phyloP scores from a whole-genome alignment of 257 asterid species.

The Knoxia roxburghii region DNA sequence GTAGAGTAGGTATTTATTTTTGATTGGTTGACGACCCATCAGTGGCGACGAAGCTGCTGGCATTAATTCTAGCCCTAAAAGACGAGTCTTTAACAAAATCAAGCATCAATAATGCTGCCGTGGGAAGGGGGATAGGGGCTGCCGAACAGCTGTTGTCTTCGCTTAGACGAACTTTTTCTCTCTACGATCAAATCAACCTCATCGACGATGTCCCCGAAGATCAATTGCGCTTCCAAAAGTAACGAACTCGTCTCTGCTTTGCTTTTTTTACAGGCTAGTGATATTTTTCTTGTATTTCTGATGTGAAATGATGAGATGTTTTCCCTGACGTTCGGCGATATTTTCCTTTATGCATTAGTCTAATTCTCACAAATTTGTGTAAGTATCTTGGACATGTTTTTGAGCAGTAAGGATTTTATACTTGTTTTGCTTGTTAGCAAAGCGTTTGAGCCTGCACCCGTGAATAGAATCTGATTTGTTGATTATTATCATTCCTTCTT shows the following conservation, averaged over 20 bases:
- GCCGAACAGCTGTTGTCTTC: conserved; percentile 65
- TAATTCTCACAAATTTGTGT: too few relatives aligned
- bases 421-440: not conserved
- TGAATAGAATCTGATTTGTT: not conserved
- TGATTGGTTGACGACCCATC: too few relatives aligned
- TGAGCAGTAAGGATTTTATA: too few relatives aligned
- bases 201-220: conserved; percentile 86
- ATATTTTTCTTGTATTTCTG: not conserved
- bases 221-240: conserved; percentile 95
- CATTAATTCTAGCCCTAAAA: conserved; percentile 67
- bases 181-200: conserved; percentile 94
- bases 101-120: not conserved
- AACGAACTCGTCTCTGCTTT: conserved; percentile 9
- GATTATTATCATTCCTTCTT: conserved; percentile 2
- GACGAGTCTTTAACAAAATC: conserved; percentile 33
- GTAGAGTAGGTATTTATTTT: too few relatives aligned
- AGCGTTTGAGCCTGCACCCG: not conserved
- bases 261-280: not conserved
- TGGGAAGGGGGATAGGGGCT: conserved; percentile 20
- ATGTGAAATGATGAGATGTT: too few relatives aligned
- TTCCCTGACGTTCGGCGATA: too few relatives aligned
- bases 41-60: conserved; percentile 74
- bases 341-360: too few relatives aligned
- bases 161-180: conserved; percentile 88
- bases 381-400: too few relatives aligned